Evolutionary conservation across 2,329 filamentous ascomycete species (phyloP).

Genomic region (Epicoccum nigrum): DNA sequence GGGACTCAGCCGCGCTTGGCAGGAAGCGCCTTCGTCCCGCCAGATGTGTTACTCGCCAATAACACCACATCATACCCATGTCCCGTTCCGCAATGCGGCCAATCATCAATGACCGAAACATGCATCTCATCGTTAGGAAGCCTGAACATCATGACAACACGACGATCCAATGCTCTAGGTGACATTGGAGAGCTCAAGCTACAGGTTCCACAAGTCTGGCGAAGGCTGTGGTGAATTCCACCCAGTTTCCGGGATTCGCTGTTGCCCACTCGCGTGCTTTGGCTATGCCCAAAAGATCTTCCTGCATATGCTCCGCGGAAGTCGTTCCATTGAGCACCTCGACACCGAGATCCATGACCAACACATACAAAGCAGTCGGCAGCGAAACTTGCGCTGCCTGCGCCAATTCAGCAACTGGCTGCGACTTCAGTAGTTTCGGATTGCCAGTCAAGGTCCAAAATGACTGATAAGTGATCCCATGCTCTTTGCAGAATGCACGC

Average conservation of each 20-base stretch:
- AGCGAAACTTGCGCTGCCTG: slow-evolving; percentile 48
- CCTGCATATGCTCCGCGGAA: slow-evolving; percentile 57
- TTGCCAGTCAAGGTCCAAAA: slow-evolving; percentile 69
- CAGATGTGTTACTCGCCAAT: too few species aligned
- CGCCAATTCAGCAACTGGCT: slow-evolving; percentile 59
- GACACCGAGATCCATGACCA: slow-evolving; percentile 61
- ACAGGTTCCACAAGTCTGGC: neutral
- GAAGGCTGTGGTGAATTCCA: neutral
- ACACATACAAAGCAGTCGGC: slow-evolving; percentile 60
- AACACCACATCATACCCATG: too few species aligned
- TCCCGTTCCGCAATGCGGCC: too few species aligned
- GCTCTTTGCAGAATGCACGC: slow-evolving; percentile 61
- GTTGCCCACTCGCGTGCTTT: slow-evolving; percentile 53
- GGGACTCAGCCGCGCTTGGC: too few species aligned
- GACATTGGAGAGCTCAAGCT: neutral
- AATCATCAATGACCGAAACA: too few species aligned
- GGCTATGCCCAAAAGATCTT: slow-evolving; percentile 56
- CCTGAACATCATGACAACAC: too few species aligned
- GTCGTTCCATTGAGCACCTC: slow-evolving; percentile 64
- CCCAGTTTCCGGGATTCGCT: slow-evolving; percentile 58
- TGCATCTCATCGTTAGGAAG: too few species aligned
- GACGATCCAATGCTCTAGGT: too few species aligned
- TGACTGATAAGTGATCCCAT: slow-evolving; percentile 62
- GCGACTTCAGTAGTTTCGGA: slow-evolving; percentile 55
- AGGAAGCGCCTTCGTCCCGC: too few species aligned